These are phyloP conservation scores for Acanthamoeba polyphaga DNA, from an alignment of 208 protist species.

Conservation along the genomic window DNA sequence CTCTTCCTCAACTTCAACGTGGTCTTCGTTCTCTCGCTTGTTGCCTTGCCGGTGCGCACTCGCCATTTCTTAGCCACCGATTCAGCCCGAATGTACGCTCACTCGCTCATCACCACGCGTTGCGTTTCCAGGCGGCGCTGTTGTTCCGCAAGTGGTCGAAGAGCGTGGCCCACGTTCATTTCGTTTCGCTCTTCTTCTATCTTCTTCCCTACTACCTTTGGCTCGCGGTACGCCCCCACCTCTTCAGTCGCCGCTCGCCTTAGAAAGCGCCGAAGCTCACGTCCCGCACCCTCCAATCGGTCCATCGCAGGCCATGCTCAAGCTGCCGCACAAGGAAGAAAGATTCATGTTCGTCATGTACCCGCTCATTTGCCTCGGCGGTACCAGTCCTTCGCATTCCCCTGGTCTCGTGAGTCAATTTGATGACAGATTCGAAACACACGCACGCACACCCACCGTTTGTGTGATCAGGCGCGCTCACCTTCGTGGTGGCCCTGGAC, in stretches of 20 bases:
- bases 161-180: conserved; percentile 16
- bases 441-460: neutral
- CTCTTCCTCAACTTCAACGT: conserved; percentile 96
- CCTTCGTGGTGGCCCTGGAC: conserved; percentile 59
- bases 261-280: neutral
- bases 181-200: conserved; percentile 35
- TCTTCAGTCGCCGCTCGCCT: neutral
- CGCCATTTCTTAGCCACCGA: neutral
- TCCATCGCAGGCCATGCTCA: conserved; percentile 87
- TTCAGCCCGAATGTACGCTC: neutral
- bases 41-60: conserved; percentile 75
- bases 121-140: conserved; percentile 24
- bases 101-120: neutral
- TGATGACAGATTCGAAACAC: neutral
- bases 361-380: conserved; percentile 92
- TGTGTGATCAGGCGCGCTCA: conserved; percentile 4
- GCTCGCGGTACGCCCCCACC: neutral
- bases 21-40: conserved; percentile 89
- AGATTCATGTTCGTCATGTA: conserved; percentile 95
- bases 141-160: conserved; percentile 76
- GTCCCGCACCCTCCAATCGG: neutral
- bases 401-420: neutral
- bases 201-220: conserved; percentile 68
- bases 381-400: neutral
- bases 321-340: conserved; percentile 96